Percentiles rank a stretch among this genome's conserved stretches.
Conservation (phyloP, 495 filamentous ascomycete genomes). For the Penicillium herquei region DNA sequence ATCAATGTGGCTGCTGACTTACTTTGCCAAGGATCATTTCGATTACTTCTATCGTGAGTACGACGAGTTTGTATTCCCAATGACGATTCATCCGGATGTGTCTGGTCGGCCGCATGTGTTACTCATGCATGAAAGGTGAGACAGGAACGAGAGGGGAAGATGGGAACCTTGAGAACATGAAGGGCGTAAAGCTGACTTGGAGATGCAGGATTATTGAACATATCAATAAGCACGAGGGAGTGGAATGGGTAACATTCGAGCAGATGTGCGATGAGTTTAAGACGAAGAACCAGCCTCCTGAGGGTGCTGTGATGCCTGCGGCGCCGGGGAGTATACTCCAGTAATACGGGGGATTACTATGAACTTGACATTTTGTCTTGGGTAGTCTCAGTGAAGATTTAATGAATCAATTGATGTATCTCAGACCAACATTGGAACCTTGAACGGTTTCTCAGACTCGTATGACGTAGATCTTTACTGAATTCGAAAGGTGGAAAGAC, state of each 20-base stretch:
- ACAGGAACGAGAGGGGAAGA: background rate
- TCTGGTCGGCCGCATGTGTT: conserved; percentile 65
- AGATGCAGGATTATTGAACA: conserved; percentile 25
- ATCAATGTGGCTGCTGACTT: background rate
- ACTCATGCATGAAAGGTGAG: conserved; percentile 60
- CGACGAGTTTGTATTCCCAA: conserved; percentile 68
- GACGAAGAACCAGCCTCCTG: conserved; percentile 63
- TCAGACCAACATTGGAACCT: no score
- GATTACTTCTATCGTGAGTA: conserved; percentile 71
- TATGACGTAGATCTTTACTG: background rate
- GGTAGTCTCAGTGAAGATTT: background rate
- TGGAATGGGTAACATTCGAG: conserved; percentile 73
- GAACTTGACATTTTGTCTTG: background rate
- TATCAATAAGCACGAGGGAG: conserved; percentile 29
- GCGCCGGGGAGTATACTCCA: conserved; percentile 1
- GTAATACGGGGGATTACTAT: background rate
- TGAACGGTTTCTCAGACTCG: no score
- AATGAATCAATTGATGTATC: no score
- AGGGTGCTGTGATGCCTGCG: conserved; percentile 67
- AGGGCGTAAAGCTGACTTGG: background rate
- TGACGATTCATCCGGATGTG: conserved; percentile 70
- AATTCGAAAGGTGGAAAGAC: no score
- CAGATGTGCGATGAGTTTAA: conserved; percentile 69
- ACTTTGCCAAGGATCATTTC: conserved; percentile 52
- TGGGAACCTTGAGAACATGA: background rate